Evolutionary conservation across 345 rosid genomes (phyloP), one percentile per base, ranked within the genome.

Genomic region (Populus nigra): DNA sequence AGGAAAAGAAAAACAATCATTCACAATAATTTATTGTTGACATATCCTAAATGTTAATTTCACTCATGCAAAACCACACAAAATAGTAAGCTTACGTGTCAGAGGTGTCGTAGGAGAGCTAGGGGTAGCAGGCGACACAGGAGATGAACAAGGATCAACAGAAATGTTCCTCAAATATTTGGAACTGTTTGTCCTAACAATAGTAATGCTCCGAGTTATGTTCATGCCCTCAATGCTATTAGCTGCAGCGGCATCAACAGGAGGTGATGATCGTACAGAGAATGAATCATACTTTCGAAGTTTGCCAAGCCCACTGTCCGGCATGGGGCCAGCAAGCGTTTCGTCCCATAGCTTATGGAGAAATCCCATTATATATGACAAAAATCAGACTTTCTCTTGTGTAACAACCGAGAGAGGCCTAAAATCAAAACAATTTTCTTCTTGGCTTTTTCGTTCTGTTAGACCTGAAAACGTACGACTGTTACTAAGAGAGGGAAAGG

Each of bases 331-430:
- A 39, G 97, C 97, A 29, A 94, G 86, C 53, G 97, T 92, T 88
- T 94, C 97, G 87, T 94, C 97, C 98, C 98, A 94, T 16, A 94
- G 84, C 85, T 90, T 90, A 80, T 92, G 90, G 41, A 91, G 90
- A 23, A 94, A 86, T 47, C 93, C 91, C 97, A 94, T 94, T 4
- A 22, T 35, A 61, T 74, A 33, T 36, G 23, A 11, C n/a, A 23
- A 0, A 67, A 70, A n/a, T 16, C 5, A 45, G 66, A 22, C 65
- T 72, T 73, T 87, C 78, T 76, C 38, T 71, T 67, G 38, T 31
- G 82, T 72, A 79, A 90, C 91, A 88, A 83, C 84, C 91, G 84
- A 16, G 71, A 80, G 72, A 81, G 79, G 83, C 82, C 77, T 31
- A 0, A 33, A 72, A 33, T 33, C n/a, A 76, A 38, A 69, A 49